phyloP scores from a whole-genome alignment of 306 rosid genomes.

The Castanea mollissima region DNA sequence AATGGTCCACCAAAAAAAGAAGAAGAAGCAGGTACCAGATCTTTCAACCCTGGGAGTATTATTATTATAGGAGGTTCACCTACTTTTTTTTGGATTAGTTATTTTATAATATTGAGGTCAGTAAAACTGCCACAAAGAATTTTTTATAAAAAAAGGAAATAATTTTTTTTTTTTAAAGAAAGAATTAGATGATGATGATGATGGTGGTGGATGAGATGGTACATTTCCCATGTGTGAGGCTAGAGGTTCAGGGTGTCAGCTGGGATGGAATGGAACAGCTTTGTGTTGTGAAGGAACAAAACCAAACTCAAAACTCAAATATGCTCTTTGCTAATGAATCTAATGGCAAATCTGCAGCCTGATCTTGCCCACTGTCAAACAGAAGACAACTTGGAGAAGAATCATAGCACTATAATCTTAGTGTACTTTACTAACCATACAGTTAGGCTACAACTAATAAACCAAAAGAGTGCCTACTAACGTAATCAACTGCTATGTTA shows the following conservation, averaged over 20 bases:
- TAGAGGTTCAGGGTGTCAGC: slow-evolving; percentile 1
- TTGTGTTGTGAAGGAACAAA: slow-evolving; percentile 20
- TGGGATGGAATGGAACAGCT: slow-evolving; percentile 12
- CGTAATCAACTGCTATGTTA: too few relatives aligned
- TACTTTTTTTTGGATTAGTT: slow-evolving; percentile 24
- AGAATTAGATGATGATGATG: slow-evolving; percentile 12
- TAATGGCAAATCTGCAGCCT: slow-evolving; percentile 25
- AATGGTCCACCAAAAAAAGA: slow-evolving; percentile 30
- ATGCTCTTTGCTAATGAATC: slow-evolving; percentile 19
- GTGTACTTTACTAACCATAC: background rate
- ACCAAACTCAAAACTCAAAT: background rate
- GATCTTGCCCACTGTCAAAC: slow-evolving; percentile 46
- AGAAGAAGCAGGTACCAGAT: slow-evolving; percentile 14
- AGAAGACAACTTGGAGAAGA: slow-evolving; percentile 7
- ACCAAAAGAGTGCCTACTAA: background rate
- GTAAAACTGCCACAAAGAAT: slow-evolving; percentile 48
- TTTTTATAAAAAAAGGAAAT: slow-evolving; percentile 2
- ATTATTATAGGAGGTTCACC: slow-evolving; percentile 18
- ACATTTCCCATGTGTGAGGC: slow-evolving; percentile 35
- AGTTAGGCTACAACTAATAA: background rate
- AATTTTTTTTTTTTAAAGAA: background rate
- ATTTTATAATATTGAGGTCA: slow-evolving; percentile 24
- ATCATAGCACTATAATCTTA: background rate
- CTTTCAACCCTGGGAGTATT: slow-evolving; percentile 41
- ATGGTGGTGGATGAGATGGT: slow-evolving; percentile 19